These are phyloP conservation scores for Pouteria campechiana DNA, from an alignment of 179 eudicot genomes.

Conservation along the genomic window DNA sequence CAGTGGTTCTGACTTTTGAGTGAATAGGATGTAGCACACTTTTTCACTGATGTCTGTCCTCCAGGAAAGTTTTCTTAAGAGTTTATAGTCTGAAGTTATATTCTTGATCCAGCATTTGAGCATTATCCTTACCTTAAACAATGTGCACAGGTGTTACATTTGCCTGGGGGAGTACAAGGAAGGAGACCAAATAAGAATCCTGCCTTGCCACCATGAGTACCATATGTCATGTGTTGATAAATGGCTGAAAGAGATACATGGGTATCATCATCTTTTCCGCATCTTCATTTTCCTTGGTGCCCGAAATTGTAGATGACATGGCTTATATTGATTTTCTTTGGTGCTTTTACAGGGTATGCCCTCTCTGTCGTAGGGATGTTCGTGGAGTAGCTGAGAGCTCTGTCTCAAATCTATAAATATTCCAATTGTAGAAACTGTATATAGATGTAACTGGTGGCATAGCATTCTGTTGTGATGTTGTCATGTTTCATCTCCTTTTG, in stretches of 20 bases:
- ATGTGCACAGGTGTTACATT: conserved; percentile 83
- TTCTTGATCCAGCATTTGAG: no score
- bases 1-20: no score
- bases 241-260: conserved; percentile 90
- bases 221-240: conserved; percentile 76
- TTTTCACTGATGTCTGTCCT: no score
- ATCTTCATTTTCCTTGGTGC: neutral
- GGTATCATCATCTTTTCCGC: conserved; percentile 26
- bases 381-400: conserved; percentile 31
- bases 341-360: conserved; percentile 50
- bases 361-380: conserved; percentile 73
- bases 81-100: no score
- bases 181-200: conserved; percentile 57
- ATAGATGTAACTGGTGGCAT: no score
- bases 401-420: conserved; percentile 17
- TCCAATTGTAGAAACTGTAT: no score
- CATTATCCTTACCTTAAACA: no score
- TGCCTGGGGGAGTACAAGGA: conserved; percentile 70
- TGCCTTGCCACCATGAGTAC: conserved; percentile 72
- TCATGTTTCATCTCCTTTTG: no score
- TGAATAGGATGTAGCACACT: no score
- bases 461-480: no score
- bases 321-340: neutral
- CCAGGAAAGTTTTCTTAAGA: no score
- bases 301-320: neutral